Conservation (phyloP, 2,329 filamentous ascomycete species). For the Emmonsiellopsis sp. region DNA sequence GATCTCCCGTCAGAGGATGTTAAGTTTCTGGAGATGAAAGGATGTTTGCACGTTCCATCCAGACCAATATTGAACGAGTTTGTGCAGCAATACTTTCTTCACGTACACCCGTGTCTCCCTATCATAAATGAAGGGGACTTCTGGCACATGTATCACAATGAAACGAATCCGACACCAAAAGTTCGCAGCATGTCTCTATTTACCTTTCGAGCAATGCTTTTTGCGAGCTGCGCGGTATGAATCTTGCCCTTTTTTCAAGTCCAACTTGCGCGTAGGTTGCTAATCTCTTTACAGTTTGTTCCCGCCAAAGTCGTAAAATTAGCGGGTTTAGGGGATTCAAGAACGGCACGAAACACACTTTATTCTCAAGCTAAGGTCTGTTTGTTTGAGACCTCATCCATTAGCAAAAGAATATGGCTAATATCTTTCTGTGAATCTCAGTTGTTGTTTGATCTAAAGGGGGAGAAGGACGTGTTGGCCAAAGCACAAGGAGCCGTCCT, state of each 20-base stretch:
- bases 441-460: conserved; percentile 23
- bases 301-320: conserved; percentile 35
- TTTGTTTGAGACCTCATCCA: neutral
- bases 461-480: conserved; percentile 15
- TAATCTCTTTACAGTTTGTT: conserved; percentile 32
- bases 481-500: conserved; percentile 23
- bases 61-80: conserved; percentile 37
- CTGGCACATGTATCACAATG: conserved; percentile 22
- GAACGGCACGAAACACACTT: conserved; percentile 35
- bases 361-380: conserved; percentile 36
- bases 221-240: conserved; percentile 28
- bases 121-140: conserved; percentile 35
- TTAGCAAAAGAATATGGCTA: neutral
- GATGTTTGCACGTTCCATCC: conserved; percentile 38
- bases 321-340: conserved; percentile 34
- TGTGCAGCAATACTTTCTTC: conserved; percentile 28
- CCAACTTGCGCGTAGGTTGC: conserved; percentile 8
- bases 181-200: conserved; percentile 18
- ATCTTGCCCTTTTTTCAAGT: conserved; percentile 6
- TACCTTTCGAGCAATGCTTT: conserved; percentile 21
- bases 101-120: conserved; percentile 21
- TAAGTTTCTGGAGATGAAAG: conserved; percentile 38
- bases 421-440: conserved; percentile 2
- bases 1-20: conserved; percentile 33
- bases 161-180: neutral